Evolutionary conservation across 2,329 filamentous ascomycete genomes (phyloP), one percentile per base, ranked within the genome.

Genomic region (Hypomyces perniciosus): DNA sequence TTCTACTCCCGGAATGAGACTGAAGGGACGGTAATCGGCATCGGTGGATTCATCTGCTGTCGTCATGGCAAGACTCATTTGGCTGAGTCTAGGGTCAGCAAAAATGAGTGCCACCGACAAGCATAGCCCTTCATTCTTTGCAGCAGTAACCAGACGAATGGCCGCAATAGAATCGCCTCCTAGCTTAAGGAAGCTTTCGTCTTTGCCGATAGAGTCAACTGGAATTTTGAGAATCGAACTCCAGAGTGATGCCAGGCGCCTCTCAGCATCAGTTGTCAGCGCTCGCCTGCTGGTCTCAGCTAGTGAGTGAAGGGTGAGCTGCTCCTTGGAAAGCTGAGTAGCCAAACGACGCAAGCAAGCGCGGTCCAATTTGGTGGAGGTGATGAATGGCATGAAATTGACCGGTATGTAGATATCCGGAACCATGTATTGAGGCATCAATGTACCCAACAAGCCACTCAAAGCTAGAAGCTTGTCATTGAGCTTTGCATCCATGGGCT

Each of bases 381-480:
- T 35, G 4, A 43, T 55, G 28, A 53, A 39, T 2, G 56, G 56
- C 8, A 56, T n/a, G n/a, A 35, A 9, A 12, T 54, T 42, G 4
- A 67, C 49, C 1, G 58, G 56, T 4, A 70, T 27, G 52, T 59
- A 68, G 3, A 61, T 42, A 1, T 57, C 57, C 1, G 68, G 68
- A 1, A 70, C 57, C 68, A 70, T 70, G 50, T 67, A 69, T 0
- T 54, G 49, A 1, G 68, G 65, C 1, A 70, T 45, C 67, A n/a
- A 31, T 12, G 34, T 20, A 7, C 8, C 8, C 12, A 39, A 34
- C 34, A 4, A n/a, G 26, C 26, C 27, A 5, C 7, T 33, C 42
- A 30, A 13, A 39, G 44, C 26, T 4, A 40, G 7, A n/a, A 39
- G n/a, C 40, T 42, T 29, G 20, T 20, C 20, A 20, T 20, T 20